phyloP scores from a whole-genome alignment of 1,284 basidiomycete genomes.

The Takashimella koratensis region DNA sequence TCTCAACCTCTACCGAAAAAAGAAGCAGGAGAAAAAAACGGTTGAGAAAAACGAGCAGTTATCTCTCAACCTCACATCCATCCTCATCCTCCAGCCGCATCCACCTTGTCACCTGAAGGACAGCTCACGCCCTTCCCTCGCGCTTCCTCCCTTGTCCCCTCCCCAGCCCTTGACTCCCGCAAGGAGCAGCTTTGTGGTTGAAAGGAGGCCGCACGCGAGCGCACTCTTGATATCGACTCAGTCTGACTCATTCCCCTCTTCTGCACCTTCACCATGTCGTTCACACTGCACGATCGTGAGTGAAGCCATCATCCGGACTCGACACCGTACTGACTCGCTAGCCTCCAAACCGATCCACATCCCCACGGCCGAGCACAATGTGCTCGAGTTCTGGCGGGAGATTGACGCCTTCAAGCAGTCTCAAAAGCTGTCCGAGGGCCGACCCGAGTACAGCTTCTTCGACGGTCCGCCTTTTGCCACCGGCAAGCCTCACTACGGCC shows the following conservation, averaged over 20 bases:
- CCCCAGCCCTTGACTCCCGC: no score
- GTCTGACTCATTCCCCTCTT: background rate
- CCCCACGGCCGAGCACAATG: slow-evolving; percentile 87
- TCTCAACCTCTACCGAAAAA: no score
- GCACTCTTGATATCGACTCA: no score
- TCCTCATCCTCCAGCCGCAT: no score
- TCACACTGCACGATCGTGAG: slow-evolving; percentile 68
- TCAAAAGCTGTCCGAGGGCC: slow-evolving; percentile 83
- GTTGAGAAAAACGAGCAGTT: no score
- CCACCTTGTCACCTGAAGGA: no score
- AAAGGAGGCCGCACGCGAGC: no score
- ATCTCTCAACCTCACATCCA: no score
- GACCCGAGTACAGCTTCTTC: slow-evolving; percentile 88
- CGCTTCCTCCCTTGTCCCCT: no score
- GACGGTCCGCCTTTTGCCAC: slow-evolving; percentile 98
- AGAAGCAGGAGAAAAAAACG: no score
- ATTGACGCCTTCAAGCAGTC: slow-evolving; percentile 98
- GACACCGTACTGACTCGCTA: slow-evolving; percentile 13
- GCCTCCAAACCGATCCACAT: slow-evolving; percentile 68
- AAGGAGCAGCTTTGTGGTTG: no score
- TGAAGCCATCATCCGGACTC: slow-evolving; percentile 12
- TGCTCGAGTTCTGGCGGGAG: slow-evolving; percentile 87
- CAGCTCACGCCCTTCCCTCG: no score
- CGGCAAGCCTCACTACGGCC: slow-evolving; percentile 94
- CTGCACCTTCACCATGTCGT: slow-evolving; percentile 56